Base-by-base conservation (phyloP, 768 basidiomycete species). In the Ephemerocybe angulata region DNA sequence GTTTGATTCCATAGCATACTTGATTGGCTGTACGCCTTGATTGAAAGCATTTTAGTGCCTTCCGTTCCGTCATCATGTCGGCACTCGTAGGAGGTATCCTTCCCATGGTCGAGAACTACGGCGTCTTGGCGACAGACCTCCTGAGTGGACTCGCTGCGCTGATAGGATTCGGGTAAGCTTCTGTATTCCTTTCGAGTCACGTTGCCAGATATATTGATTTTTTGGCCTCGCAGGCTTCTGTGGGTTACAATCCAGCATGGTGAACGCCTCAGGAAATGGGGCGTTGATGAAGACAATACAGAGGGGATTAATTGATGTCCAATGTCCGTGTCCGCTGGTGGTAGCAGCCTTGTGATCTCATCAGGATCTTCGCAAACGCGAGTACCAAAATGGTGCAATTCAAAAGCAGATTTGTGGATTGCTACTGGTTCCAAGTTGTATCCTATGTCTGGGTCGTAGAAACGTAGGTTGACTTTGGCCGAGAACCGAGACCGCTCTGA, bases 181-280 rank as follows among this genome's bases (percentile, higher is more conserved):
- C 31, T 38, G 27, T 48, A 35, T 4, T 19, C n/a, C 6, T 49
- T n/a, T 15, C n/a, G 11, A 21, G 54, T 40, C 25, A 29, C 11
- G 24, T 67, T 24, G n/a, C 12, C 5, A 22, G 37, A 13, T 31
- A 25, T 35, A 15, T 12, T 13, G 19, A 29, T 37, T 11, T 43
- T 24, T 22, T 15, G 6, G 19, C 25, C 3, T 27, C 24, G 43
- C 54, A 82, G 81, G 41, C n/a, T 80, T 21, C 48, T 83, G 2
- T 72, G 71, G 69, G 46, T 74, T 38, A 76, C 75, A 10, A 76
- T 83, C 53, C 65, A 64, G 4, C 76, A 81, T 43, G 81, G 80
- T 3, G 71, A 71, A 35, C 63, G 63, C 25, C 73, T 83, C 74
- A 70, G 80, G 3, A 8, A 35, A 35, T 35, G 33, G 33, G 17